Conservation (phyloP, 2,329 filamentous ascomycete genomes). For the Periconia macrospinosa region DNA sequence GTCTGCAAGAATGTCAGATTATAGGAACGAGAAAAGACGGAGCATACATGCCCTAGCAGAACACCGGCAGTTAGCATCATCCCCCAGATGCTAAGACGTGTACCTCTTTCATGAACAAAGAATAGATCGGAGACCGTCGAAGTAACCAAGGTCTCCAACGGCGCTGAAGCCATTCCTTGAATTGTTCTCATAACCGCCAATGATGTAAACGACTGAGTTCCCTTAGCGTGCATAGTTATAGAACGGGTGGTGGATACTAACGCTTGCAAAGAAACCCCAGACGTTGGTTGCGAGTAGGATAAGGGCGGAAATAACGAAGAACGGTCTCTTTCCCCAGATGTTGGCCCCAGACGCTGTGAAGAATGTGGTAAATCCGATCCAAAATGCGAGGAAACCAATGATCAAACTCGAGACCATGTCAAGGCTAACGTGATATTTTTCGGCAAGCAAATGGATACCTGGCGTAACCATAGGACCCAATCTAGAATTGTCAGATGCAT, state of each 20-base stretch:
- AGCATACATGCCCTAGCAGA: conserved; percentile 42
- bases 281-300: conserved; percentile 41
- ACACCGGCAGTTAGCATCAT: conserved; percentile 41
- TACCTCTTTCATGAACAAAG: conserved; percentile 82
- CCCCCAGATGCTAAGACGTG: conserved; percentile 75
- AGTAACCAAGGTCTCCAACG: conserved; percentile 88
- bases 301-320: conserved; percentile 42
- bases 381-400: conserved; percentile 42
- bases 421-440: conserved; percentile 41
- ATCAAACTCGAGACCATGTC: conserved; percentile 44
- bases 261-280: conserved; percentile 45
- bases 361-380: conserved; percentile 46
- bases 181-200: conserved; percentile 65
- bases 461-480: conserved; percentile 48
- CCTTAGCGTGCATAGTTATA: neutral
- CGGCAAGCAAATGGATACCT: conserved; percentile 38
- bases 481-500: conserved; percentile 17
- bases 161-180: conserved; percentile 83
- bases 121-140: conserved; percentile 88
- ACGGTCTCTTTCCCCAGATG: conserved; percentile 42
- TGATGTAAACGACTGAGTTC: conserved; percentile 37
- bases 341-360: conserved; percentile 46
- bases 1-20: conserved; percentile 26
- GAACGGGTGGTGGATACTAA: conserved; percentile 4
- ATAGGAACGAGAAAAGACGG: conserved; percentile 19